phyloP scores from a whole-genome alignment of 768 basidiomycete species.

The Exsudoporus frostii region DNA sequence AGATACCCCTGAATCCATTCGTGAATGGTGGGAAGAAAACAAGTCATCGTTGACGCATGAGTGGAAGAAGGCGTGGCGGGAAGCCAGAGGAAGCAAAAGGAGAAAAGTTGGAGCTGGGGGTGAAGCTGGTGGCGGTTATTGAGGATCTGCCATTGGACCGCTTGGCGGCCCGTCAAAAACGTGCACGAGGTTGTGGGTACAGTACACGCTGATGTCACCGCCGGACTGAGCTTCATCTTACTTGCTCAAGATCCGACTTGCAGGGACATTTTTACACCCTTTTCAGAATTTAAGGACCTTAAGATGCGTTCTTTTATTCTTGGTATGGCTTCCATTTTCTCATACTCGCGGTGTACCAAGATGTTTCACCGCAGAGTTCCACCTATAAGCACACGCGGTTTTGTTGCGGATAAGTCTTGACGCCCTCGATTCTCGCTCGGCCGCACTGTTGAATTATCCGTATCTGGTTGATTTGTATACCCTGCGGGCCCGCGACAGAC shows the following conservation, averaged over 20 bases:
- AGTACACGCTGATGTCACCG: neutral
- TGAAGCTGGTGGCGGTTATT: slow-evolving; percentile 17
- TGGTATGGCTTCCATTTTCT: neutral
- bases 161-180: neutral
- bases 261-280: neutral
- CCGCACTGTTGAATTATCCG: neutral
- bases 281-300: neutral
- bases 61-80: slow-evolving; percentile 76
- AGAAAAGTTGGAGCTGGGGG: slow-evolving; percentile 47
- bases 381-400: neutral
- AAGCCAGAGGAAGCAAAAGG: slow-evolving; percentile 64
- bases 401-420: neutral
- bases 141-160: neutral
- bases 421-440: neutral
- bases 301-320: neutral
- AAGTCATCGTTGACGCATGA: slow-evolving; percentile 66
- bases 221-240: neutral
- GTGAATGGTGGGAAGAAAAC: slow-evolving; percentile 65
- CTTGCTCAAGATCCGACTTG: neutral
- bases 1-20: slow-evolving; percentile 46
- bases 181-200: neutral
- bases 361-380: neutral
- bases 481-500: neutral
- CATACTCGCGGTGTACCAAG: neutral
- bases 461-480: neutral